These are phyloP conservation scores for Brasenia schreberi DNA, from an alignment of 164 flowering plant genomes.

Conservation along the genomic window DNA sequence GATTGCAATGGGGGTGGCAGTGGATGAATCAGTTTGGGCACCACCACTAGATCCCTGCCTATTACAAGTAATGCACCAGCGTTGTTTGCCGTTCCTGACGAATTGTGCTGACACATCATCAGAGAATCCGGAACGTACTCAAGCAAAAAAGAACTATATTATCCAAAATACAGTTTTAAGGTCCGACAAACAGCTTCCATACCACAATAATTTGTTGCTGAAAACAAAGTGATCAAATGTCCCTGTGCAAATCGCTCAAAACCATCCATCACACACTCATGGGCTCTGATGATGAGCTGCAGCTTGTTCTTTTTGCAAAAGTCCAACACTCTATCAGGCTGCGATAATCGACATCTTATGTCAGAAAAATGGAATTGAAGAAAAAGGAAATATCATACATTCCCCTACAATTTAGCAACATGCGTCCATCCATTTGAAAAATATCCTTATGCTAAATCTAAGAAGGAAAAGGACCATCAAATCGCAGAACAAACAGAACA, in stretches of 20 bases:
- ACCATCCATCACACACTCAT: constrained; percentile 99
- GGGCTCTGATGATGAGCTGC: constrained; percentile 95
- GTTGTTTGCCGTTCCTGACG: constrained; percentile 89
- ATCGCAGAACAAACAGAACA: too few species aligned
- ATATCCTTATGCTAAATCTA: too few species aligned
- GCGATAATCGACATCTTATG: constrained; percentile 12
- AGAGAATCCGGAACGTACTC: background rate
- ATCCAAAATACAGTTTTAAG: background rate
- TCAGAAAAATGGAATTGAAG: background rate
- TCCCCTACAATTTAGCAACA: too few species aligned
- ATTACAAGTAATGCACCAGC: constrained; percentile 92
- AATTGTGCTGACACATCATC: constrained; percentile 1
- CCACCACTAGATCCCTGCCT: constrained; percentile 88
- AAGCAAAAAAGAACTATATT: background rate
- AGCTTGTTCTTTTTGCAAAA: constrained; percentile 92
- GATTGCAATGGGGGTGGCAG: constrained; percentile 94
- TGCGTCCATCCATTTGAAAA: too few species aligned
- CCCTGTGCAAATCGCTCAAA: constrained; percentile 99
- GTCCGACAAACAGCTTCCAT: constrained; percentile 7
- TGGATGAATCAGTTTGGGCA: constrained; percentile 96
- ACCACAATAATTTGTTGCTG: constrained; percentile 99
- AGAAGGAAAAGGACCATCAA: too few species aligned
- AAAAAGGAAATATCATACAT: background rate
- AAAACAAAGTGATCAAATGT: constrained; percentile 88
- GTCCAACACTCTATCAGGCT: constrained; percentile 96